A percentile compares a stretch with the other conserved stretches of the same genome.
phyloP scores from a whole-genome alignment of 1,139 yeast species.

The Magnusiomyces suaveolens region DNA sequence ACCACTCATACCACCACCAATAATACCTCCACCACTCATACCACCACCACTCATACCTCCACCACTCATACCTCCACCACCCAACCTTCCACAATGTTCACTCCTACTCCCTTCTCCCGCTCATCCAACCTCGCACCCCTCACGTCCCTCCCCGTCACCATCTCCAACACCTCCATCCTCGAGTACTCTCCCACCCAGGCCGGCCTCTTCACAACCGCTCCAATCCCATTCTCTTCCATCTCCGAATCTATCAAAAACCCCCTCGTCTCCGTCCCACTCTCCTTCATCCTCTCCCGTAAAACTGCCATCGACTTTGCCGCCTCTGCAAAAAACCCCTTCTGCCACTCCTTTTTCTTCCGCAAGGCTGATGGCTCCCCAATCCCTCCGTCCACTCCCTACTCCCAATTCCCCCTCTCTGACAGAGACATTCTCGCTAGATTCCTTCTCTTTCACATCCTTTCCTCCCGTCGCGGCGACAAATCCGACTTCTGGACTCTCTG shows the following conservation, averaged over 20 bases:
- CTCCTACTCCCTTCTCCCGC: slow-evolving; percentile 4
- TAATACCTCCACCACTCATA: too few species aligned
- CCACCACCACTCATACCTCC: too few species aligned
- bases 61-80: too few species aligned
- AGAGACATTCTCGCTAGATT: slow-evolving; percentile 12
- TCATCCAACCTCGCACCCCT: slow-evolving; percentile 3
- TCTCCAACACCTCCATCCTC: slow-evolving; percentile 4
- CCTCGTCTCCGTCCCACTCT: slow-evolving; percentile 10
- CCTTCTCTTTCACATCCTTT: slow-evolving; percentile 9
- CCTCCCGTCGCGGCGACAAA: slow-evolving; percentile 5
- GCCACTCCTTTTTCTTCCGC: slow-evolving; percentile 4
- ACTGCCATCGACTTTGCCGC: slow-evolving; percentile 3
- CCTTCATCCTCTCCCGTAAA: slow-evolving; percentile 6
- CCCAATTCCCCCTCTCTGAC: background rate
- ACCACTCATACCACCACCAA: too few species aligned
- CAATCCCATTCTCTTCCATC: too few species aligned
- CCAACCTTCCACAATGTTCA: too few species aligned
- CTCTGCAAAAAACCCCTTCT: background rate
- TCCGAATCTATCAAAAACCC: too few species aligned
- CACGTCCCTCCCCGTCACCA: slow-evolving; percentile 1
- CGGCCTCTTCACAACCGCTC: slow-evolving; percentile 9
- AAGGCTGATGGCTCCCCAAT: background rate
- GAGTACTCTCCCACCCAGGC: slow-evolving; percentile 6
- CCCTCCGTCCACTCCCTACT: too few species aligned
- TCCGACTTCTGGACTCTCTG: slow-evolving; percentile 18